These are phyloP conservation scores for Rosa hybrid DNA, from an alignment of 331 rosid genomes.

Conservation along the genomic window DNA sequence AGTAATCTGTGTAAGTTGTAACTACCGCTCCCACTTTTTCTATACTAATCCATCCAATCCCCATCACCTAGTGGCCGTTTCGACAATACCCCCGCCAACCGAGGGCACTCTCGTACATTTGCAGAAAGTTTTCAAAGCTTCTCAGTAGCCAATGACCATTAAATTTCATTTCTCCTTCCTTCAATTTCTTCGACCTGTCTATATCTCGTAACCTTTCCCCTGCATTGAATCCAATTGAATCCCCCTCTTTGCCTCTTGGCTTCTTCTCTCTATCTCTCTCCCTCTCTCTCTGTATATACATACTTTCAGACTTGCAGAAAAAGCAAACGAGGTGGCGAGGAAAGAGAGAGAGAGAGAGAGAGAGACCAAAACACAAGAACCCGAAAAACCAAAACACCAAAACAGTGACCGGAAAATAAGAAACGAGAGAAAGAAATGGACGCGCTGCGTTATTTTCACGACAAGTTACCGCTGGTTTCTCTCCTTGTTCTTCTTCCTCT, in stretches of 20 bases:
- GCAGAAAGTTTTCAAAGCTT: not conserved
- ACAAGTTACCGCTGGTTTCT: not conserved
- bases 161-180: not conserved
- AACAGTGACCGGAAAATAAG: not conserved
- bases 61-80: not conserved
- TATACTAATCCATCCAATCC: not conserved
- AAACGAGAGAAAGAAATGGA: slow-evolving; percentile 34
- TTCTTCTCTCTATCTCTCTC: not conserved
- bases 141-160: not conserved
- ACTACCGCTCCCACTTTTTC: not conserved
- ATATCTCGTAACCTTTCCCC: slow-evolving; percentile 1
- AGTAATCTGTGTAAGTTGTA: not conserved
- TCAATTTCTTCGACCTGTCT: slow-evolving; percentile 1
- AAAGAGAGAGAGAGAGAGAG: slow-evolving; percentile 23
- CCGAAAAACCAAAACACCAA: not conserved
- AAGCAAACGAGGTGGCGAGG: slow-evolving; percentile 26
- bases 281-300: not conserved
- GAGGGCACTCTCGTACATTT: not conserved
- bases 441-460: slow-evolving; percentile 26
- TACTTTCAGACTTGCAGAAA: slow-evolving; percentile 7
- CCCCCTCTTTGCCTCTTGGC: not conserved
- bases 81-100: not conserved
- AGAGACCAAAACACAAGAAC: not conserved
- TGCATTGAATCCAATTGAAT: slow-evolving; percentile 16
- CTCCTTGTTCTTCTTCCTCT: slow-evolving; percentile 23